Evolutionary conservation across 2,329 filamentous ascomycete species (phyloP).

Genomic region (Penicillium polonicum): DNA sequence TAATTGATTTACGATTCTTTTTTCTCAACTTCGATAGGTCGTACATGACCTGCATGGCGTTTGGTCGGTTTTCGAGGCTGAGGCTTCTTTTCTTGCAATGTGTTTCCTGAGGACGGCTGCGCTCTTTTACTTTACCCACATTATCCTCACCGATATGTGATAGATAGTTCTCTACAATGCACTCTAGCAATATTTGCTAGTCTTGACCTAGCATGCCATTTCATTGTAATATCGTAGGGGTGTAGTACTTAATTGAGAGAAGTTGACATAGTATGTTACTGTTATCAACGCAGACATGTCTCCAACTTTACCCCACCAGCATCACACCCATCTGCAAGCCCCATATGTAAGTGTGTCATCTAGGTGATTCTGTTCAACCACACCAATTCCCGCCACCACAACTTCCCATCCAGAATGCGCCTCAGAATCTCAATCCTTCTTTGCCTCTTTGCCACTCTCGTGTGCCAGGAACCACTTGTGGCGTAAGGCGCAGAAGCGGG

Average conservation of each 20-base stretch:
- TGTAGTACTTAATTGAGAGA: not conserved
- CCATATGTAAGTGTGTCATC: not conserved
- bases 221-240: not conserved
- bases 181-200: constrained; percentile 3
- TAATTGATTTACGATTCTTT: constrained; percentile 22
- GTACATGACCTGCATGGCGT: constrained; percentile 38
- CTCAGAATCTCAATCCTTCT: not conserved
- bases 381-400: not conserved
- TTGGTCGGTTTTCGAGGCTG: constrained; percentile 34
- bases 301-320: not conserved
- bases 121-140: constrained; percentile 19
- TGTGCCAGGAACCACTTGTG: constrained; percentile 6
- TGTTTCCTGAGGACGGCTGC: constrained; percentile 22
- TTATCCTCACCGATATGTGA: constrained; percentile 6
- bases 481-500: not conserved
- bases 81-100: constrained; percentile 25
- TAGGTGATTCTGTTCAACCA: not conserved
- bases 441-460: constrained; percentile 10
- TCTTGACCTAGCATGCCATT: not conserved
- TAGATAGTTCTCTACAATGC: constrained; percentile 11
- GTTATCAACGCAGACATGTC: not conserved
- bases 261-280: too few relatives aligned
- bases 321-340: not conserved
- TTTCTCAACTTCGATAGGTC: constrained; percentile 31
- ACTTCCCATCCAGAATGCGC: not conserved